A percentile compares a stretch with the other conserved stretches of the same genome.
Evolutionary conservation across 345 rosid genomes (phyloP).

Genomic region (Murraya koenigii): DNA sequence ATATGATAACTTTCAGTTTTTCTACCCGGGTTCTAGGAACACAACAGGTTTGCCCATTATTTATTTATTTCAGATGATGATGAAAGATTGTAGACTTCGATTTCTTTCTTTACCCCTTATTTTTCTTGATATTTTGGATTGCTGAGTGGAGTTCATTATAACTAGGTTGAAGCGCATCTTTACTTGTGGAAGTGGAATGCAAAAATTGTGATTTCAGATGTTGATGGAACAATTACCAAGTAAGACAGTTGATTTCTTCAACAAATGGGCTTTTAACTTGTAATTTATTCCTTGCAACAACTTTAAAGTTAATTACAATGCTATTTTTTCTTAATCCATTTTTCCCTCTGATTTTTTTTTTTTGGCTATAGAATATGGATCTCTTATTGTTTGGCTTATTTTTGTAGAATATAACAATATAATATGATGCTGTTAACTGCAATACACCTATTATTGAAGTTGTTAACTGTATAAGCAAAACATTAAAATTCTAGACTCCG

Average conservation of each 20-base stretch:
- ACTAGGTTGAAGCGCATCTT: slow-evolving; percentile 87
- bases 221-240: slow-evolving; percentile 97
- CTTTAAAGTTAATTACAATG: background rate
- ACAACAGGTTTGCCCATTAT: slow-evolving; percentile 61
- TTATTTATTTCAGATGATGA: background rate
- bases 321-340: background rate
- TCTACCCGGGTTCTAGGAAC: slow-evolving; percentile 84
- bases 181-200: slow-evolving; percentile 96
- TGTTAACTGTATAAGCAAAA: background rate
- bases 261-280: background rate
- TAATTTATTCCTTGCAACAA: background rate
- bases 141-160: slow-evolving; percentile 13
- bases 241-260: slow-evolving; percentile 22
- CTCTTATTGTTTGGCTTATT: background rate
- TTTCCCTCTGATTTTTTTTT: background rate
- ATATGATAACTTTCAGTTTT: slow-evolving; percentile 79
- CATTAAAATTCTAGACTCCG: background rate
- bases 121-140: background rate
- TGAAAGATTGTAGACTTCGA: background rate
- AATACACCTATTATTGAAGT: background rate
- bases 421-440: background rate
- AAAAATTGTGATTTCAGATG: slow-evolving; percentile 87
- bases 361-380: background rate
- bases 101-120: background rate
- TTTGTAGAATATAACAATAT: background rate